Base-by-base conservation (phyloP, 345 rosid species). In the Murraya koenigii region DNA sequence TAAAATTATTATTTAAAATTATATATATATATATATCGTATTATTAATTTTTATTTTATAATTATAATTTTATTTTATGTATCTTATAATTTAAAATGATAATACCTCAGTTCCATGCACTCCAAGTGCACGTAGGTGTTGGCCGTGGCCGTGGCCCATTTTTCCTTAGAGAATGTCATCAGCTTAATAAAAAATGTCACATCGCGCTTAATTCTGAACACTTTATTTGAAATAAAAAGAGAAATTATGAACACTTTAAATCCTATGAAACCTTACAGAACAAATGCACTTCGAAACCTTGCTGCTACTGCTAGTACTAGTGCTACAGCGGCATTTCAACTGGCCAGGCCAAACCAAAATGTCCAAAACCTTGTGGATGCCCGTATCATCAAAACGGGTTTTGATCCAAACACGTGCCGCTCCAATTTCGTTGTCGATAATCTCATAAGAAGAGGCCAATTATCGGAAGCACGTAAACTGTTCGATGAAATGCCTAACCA, bases 331-430 rank as follows among this genome's bases (percentile, higher is more conserved):
- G 25, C 79, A 66, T 66, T 79, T 5, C 74, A 33, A 26, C 38
- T 69, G 28, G 64, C 70, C 1, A 83, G 26, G 36, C 77, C 80
- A 6, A 55, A 10, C 36, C 82, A 52, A 71, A 52, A 66, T 80
- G 84, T 59, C 62, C 23, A 22, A 14, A 47, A 80, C 60, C 69
- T 65, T 23, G 44, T 86, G 54, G 97, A 95, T 80, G 93, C 97
- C 71, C 89, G 88, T 25, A 83, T 90, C n/a, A 79, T 93, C 72
- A 93, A 92, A 84, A 93, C 97, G 44, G 95, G 95, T 11, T 95
- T 92, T 74, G 87, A 93, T 77, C 89, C 90, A 15, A 33, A 70
- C 65, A 93, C 90, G 0, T 86, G 88, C 82, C 95, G 90, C 71
- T 86, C 85, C 78, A 93, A 92, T 79, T 92, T 87, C 77, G 77